These are phyloP conservation scores for Dactylellina parvicollis DNA, from an alignment of 2,329 filamentous ascomycete species.

Conservation along the genomic window DNA sequence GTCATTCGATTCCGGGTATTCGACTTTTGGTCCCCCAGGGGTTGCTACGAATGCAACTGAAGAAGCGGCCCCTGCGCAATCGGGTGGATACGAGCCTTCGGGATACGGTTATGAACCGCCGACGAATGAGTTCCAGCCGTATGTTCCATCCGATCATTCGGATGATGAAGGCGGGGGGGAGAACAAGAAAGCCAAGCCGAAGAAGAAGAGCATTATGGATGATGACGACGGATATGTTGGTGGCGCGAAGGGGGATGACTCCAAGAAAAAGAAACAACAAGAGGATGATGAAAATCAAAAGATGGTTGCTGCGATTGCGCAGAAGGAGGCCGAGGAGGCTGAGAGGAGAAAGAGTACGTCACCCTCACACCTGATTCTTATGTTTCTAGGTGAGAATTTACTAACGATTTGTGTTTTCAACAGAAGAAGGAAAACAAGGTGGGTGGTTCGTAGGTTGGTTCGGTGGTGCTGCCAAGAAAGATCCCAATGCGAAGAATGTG, in stretches of 20 bases:
- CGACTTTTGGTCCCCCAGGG: slow-evolving; percentile 11
- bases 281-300: slow-evolving; percentile 84
- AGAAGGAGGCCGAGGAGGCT: slow-evolving; percentile 66
- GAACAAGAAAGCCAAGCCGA: slow-evolving; percentile 73
- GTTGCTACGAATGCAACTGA: slow-evolving; percentile 9
- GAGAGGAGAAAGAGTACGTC: slow-evolving; percentile 67
- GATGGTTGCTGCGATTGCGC: slow-evolving; percentile 84
- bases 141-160: slow-evolving; percentile 64
- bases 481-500: slow-evolving; percentile 71
- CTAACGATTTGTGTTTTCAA: slow-evolving; percentile 61
- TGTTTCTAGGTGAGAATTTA: slow-evolving; percentile 56
- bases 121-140: slow-evolving; percentile 61
- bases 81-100: slow-evolving; percentile 58
- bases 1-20: slow-evolving; percentile 21
- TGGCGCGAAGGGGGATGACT: slow-evolving; percentile 64
- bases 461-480: slow-evolving; percentile 70
- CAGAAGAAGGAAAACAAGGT: slow-evolving; percentile 52
- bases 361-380: slow-evolving; percentile 58
- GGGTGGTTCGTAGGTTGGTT: slow-evolving; percentile 91
- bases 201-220: slow-evolving; percentile 82
- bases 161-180: slow-evolving; percentile 65
- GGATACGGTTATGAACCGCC: slow-evolving; percentile 66
- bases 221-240: slow-evolving; percentile 73
- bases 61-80: slow-evolving; percentile 59
- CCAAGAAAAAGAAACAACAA: slow-evolving; percentile 70